Conservation (phyloP, 371 early-diverging fungal species). For the Fennellomyces sp. region DNA sequence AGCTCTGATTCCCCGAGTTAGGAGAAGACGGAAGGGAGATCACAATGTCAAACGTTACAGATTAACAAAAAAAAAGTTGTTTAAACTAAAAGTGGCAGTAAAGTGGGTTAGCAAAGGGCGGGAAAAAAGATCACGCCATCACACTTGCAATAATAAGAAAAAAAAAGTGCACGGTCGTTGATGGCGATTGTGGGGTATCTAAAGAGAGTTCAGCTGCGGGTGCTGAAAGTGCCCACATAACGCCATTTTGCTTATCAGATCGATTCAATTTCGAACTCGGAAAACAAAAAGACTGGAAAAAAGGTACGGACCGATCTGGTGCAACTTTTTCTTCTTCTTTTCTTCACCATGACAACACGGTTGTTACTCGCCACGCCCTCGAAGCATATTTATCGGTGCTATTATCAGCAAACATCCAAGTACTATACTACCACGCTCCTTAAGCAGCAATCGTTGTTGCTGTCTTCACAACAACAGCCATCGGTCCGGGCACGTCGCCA, state of each 20-base stretch:
- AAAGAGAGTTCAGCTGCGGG: background rate
- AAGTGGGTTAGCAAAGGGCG: no score
- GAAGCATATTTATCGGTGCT: background rate
- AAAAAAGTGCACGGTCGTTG: background rate
- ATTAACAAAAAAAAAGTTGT: no score
- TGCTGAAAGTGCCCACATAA: background rate
- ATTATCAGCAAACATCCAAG: background rate
- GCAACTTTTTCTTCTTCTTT: background rate
- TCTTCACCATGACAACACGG: conserved; percentile 1
- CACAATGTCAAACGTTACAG: no score
- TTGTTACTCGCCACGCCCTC: background rate
- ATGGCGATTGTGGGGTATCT: background rate
- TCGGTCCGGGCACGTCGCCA: background rate
- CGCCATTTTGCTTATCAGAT: conserved; percentile 11
- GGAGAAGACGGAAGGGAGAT: no score
- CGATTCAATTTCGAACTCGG: conserved; percentile 2
- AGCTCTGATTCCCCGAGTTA: no score
- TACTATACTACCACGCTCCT: conserved; percentile 1
- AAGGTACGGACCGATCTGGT: background rate
- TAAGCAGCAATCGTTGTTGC: background rate
- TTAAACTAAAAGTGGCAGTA: no score
- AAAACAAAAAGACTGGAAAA: background rate
- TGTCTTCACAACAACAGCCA: background rate
- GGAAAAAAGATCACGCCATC: conserved; percentile 1
- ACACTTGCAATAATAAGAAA: background rate